Base-by-base conservation (phyloP, 2,329 filamentous ascomycete genomes). In the Tolypocladium capitatum region DNA sequence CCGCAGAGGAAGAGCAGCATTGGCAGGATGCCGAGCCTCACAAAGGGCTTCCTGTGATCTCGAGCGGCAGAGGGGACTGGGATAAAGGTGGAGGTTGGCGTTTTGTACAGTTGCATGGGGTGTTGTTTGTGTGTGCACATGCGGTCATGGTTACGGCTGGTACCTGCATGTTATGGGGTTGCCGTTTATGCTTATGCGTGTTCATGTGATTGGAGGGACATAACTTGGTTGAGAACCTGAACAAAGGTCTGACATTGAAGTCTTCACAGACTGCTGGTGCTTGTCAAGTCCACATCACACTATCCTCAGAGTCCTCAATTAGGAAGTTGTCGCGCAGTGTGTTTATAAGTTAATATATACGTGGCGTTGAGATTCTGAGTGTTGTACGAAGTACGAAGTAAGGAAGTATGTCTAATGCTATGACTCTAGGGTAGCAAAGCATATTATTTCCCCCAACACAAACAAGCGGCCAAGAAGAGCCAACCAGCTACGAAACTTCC, bases 31-130 rank as follows among this genome's bases (percentile, higher is more conserved):
- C 75, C 78, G 48, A 88, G 84, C 63, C 69, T 86, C 63, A 87
- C 81, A 42, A 88, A 89, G 67, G 84, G 84, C n/a, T 88, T 89
- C 60, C 68, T 88, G 64, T 87, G 34, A 58, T 28, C 24, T 11
- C 8, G 27, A 8, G 24, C n/a, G n/a, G 16, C 24, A 18, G 4
- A 27, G 8, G 9, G 16, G 14, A 14, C 9, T 16, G 38, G 24
- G 1, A n/a, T 13, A 20, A 18, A 1, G 31, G 21, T 3, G 24
- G 24, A 7, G 38, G 9, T 42, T 28, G 38, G 38, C 38, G 38
- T 42, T 30, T 42, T 27, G 38, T 18, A 13, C 14, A 28, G 38
- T 28, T 18, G 6, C 16, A 7, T 7, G 36, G 16, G 8, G 14
- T 32, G 16, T n/a, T 28, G 4, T 27, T 14, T 4, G 24, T 24